Percentiles rank a stretch among this genome's conserved stretches.
Evolutionary conservation across 2,329 filamentous ascomycete species (phyloP).

Genomic region (Madurella fahalii): DNA sequence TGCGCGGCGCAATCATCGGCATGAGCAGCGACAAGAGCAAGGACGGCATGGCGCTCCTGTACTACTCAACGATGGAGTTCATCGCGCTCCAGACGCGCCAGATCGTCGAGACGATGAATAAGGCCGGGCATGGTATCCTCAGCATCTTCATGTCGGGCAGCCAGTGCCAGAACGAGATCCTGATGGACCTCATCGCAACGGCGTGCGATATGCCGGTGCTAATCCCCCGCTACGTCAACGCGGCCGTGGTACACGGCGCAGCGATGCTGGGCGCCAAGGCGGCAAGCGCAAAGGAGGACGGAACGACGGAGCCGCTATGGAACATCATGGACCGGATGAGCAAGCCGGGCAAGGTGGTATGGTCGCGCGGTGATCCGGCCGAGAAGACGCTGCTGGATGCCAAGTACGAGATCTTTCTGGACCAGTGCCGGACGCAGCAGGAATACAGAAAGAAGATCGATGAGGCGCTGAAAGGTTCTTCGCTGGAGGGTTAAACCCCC

Average conservation of each 20-base stretch:
- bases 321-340: conserved; percentile 97
- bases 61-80: conserved; percentile 96
- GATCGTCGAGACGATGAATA: conserved; percentile 93
- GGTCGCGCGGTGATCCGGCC: conserved; percentile 64
- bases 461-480: conserved; percentile 42
- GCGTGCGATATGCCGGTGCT: conserved; percentile 89
- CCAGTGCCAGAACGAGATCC: conserved; percentile 90
- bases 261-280: conserved; percentile 98
- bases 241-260: conserved; percentile 94
- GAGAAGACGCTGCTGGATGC: conserved; percentile 78
- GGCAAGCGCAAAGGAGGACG: conserved; percentile 73
- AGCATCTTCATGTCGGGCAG: conserved; percentile 99
- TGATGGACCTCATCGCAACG: conserved; percentile 89
- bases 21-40: conserved; percentile 81
- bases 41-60: conserved; percentile 83
- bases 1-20: conserved; percentile 87
- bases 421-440: conserved; percentile 84
- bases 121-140: conserved; percentile 76
- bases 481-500: conserved; percentile 7
- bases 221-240: conserved; percentile 89
- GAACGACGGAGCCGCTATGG: conserved; percentile 85
- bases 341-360: conserved; percentile 81
- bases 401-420: conserved; percentile 94
- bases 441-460: conserved; percentile 77
- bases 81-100: conserved; percentile 95